Evolutionary conservation across 208 protist species (phyloP), one percentile per base, ranked within the genome.

Genomic region (Leishmania tarentolae): DNA sequence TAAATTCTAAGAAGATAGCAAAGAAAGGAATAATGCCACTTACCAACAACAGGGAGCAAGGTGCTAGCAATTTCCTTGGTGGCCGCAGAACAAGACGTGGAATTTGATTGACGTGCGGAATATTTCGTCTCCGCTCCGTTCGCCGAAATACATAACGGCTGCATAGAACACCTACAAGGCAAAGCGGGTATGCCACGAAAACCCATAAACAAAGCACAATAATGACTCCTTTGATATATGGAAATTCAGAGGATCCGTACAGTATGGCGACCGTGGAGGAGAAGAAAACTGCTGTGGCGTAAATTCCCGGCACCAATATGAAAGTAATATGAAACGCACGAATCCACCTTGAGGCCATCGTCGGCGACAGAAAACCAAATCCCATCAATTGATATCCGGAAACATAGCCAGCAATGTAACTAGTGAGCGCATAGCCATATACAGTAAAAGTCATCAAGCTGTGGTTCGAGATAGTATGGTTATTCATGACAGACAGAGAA

Each of bases 1-100:
- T 98, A 76, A 99, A 96, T 79, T 99, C 98, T 63, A 99, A 95
- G 66, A 98, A 99, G 81, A 99, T 98, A 5, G 92, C 93, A 11
- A 96, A 95, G 81, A 99, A 99, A 3, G 98, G 98, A 19, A 99
- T 88, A 6, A 98, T 75, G 13, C 98, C 98, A 65, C 93, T 95
- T 9, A 95, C 70, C 7, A 93, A 17, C n/a, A 98, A 31, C 44
- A 95, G 74, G 21, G 75, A 47, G 31, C 52, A 59, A 24, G 83
- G 85, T 19, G 81, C 80, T 21, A 88, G 73, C 0, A 88, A 37
- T 63, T 80, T 89, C 82, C 92, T 94, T 46, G 77, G 85, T 76
- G 97, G 96, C 50, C 92, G 87, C 0, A 98, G 98, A 78, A 99
- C 96, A 24, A 94, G 88, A 3, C 96, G 91, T 7, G 97, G 96